Percentiles rank a stretch among this genome's conserved stretches.
These are phyloP conservation scores for Pythium sukuiense DNA, from an alignment of 352 stramenopile genomes.

Conservation along the genomic window DNA sequence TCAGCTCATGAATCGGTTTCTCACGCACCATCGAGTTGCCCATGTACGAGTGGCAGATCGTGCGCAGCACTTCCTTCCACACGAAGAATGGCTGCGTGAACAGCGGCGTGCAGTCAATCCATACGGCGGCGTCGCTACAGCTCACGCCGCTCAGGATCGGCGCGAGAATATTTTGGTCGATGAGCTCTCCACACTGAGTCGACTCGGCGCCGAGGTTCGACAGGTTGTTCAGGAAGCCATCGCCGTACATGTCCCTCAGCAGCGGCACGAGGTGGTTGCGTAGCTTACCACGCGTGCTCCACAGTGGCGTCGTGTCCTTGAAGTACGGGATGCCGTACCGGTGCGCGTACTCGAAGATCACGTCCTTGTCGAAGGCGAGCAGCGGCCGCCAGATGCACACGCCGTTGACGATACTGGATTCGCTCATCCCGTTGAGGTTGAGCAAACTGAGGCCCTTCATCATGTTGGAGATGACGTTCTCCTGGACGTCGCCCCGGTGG, in stretches of 20 bases:
- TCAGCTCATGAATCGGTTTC: constrained; percentile 77
- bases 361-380: constrained; percentile 92
- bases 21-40: constrained; percentile 85
- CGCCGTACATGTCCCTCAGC: constrained; percentile 95
- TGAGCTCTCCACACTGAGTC: constrained; percentile 71
- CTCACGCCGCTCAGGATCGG: constrained; percentile 64
- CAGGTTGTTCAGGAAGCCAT: constrained; percentile 81
- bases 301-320: constrained; percentile 96
- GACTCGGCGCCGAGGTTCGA: constrained; percentile 80
- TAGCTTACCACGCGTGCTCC: constrained; percentile 96
- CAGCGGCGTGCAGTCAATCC: constrained; percentile 63
- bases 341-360: constrained; percentile 95
- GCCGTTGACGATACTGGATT: constrained; percentile 68
- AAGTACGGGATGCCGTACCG: constrained; percentile 96
- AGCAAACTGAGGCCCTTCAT: constrained; percentile 94
- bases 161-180: constrained; percentile 52
- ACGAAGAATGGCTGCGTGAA: constrained; percentile 73
- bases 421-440: constrained; percentile 94
- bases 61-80: constrained; percentile 86
- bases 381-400: constrained; percentile 92
- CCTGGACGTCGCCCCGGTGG: constrained; percentile 96
- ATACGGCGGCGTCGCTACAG: constrained; percentile 65
- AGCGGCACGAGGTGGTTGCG: constrained; percentile 93
- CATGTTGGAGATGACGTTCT: constrained; percentile 98
- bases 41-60: constrained; percentile 78